Evolutionary conservation across 768 basidiomycete genomes (phyloP).

Genomic region (Leccinum broughii): DNA sequence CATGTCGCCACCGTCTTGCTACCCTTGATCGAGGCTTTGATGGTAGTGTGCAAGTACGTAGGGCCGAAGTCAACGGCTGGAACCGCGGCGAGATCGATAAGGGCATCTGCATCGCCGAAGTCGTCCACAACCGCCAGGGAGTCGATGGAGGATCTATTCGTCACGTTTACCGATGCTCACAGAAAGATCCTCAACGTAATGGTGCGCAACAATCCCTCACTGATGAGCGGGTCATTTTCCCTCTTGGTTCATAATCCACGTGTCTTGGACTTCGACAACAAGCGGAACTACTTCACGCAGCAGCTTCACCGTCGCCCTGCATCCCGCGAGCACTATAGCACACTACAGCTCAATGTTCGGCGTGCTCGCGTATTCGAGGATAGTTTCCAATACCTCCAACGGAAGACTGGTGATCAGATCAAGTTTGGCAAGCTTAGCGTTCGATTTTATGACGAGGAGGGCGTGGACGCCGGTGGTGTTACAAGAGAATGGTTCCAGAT

Average conservation of each 20-base stretch:
- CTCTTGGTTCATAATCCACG: slow-evolving; percentile 93
- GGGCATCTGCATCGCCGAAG: slow-evolving; percentile 67
- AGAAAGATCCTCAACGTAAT: slow-evolving; percentile 93
- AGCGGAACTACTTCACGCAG: slow-evolving; percentile 93
- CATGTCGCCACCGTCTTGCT: slow-evolving; percentile 91
- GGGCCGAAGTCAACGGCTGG: slow-evolving; percentile 59
- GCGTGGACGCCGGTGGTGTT: slow-evolving; percentile 97
- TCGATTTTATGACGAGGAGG: slow-evolving; percentile 96
- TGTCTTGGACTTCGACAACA: slow-evolving; percentile 99
- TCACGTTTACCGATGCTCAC: slow-evolving; percentile 90
- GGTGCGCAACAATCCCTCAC: slow-evolving; percentile 96
- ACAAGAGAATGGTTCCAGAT: slow-evolving; percentile 99
- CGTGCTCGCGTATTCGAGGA: slow-evolving; percentile 95
- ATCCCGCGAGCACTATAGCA: slow-evolving; percentile 76
- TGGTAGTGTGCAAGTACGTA: slow-evolving; percentile 98
- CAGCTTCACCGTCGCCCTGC: slow-evolving; percentile 85
- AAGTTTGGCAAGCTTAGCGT: slow-evolving; percentile 97
- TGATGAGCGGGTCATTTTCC: slow-evolving; percentile 98
- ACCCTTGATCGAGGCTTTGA: slow-evolving; percentile 92
- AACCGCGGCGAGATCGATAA: slow-evolving; percentile 49
- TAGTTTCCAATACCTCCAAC: slow-evolving; percentile 89
- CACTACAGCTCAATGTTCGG: slow-evolving; percentile 87
- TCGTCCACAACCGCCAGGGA: slow-evolving; percentile 70
- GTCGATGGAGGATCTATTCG: slow-evolving; percentile 88
- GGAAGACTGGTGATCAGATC: slow-evolving; percentile 92